Percentiles rank a stretch among this genome's conserved stretches.
phyloP scores from a whole-genome alignment of 768 basidiomycete genomes.

The Kwoniella sp. region DNA sequence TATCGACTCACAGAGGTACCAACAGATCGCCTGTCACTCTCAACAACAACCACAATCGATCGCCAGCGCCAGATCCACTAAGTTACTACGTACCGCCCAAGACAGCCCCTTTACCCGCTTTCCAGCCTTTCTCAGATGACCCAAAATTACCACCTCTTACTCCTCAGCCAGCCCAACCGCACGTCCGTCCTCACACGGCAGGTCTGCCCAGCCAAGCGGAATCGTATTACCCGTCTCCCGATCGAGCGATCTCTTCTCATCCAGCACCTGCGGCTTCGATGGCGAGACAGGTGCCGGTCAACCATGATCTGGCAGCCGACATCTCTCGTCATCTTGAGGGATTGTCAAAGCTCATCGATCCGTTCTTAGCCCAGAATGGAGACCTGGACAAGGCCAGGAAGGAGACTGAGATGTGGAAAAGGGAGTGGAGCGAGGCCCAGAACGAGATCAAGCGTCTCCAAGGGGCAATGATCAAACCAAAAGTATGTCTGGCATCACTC shows the following conservation, averaged over 20 bases:
- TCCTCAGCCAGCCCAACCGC: neutral
- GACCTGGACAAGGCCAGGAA: constrained; percentile 36
- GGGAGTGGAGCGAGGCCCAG: neutral
- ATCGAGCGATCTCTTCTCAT: neutral
- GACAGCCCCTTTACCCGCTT: constrained; percentile 20
- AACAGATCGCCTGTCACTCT: neutral
- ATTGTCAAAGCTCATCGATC: constrained; percentile 20
- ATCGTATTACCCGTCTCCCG: neutral
- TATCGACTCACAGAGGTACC: neutral
- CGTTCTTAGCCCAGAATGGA: constrained; percentile 26
- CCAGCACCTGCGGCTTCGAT: neutral
- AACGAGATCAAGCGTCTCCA: neutral
- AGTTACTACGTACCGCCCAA: constrained; percentile 8
- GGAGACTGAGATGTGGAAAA: constrained; percentile 42
- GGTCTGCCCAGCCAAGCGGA: neutral
- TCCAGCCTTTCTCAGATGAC: constrained; percentile 17
- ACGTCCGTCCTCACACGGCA: neutral
- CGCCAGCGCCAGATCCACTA: neutral
- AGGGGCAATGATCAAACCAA: neutral
- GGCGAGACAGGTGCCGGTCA: neutral
- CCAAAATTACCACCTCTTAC: constrained; percentile 4
- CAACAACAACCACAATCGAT: neutral
- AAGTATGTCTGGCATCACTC: neutral
- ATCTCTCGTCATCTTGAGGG: constrained; percentile 26
- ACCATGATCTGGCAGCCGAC: constrained; percentile 11